Percentiles rank a stretch among this genome's conserved stretches.
Evolutionary conservation across 768 basidiomycete genomes (phyloP).

Genomic region (Pholiota molesta): DNA sequence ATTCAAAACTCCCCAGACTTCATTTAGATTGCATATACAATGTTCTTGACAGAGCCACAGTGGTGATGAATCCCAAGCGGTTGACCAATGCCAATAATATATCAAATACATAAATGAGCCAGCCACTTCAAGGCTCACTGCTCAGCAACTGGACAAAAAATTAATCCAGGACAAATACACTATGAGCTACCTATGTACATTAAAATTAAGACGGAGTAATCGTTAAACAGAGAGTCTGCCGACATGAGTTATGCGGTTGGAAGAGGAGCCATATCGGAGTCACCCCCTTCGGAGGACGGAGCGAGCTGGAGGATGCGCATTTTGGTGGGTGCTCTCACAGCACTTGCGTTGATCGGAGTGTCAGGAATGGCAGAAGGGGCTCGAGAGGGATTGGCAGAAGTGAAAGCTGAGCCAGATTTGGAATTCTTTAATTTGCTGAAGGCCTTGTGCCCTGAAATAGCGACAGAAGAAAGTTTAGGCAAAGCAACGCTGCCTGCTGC

Average conservation of each 20-base stretch:
- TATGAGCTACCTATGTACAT: background rate
- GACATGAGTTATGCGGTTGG: slow-evolving; percentile 26
- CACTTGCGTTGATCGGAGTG: slow-evolving; percentile 28
- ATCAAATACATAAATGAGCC: background rate
- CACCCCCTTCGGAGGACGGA: slow-evolving; percentile 54
- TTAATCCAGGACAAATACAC: background rate
- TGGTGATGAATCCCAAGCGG: too few species aligned
- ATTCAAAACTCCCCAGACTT: too few species aligned
- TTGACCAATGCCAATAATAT: too few species aligned
- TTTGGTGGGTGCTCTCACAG: slow-evolving; percentile 59
- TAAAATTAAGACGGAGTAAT: background rate
- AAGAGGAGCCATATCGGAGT: slow-evolving; percentile 43
- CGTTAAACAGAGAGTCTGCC: too few species aligned
- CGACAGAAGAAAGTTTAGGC: slow-evolving; percentile 41
- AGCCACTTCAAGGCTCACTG: background rate
- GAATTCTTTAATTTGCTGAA: slow-evolving; percentile 44
- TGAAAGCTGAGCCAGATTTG: slow-evolving; percentile 43
- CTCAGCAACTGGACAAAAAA: background rate
- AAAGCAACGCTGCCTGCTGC: slow-evolving; percentile 26
- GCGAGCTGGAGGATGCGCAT: slow-evolving; percentile 65
- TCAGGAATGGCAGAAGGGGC: slow-evolving; percentile 58
- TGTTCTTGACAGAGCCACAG: too few species aligned
- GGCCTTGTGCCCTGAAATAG: slow-evolving; percentile 52
- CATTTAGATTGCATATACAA: too few species aligned
- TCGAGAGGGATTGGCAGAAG: slow-evolving; percentile 58